Percentiles rank a stretch among this genome's conserved stretches.
phyloP scores from a whole-genome alignment of 176 grass and related monocot genomes.

The Stipa capillata region DNA sequence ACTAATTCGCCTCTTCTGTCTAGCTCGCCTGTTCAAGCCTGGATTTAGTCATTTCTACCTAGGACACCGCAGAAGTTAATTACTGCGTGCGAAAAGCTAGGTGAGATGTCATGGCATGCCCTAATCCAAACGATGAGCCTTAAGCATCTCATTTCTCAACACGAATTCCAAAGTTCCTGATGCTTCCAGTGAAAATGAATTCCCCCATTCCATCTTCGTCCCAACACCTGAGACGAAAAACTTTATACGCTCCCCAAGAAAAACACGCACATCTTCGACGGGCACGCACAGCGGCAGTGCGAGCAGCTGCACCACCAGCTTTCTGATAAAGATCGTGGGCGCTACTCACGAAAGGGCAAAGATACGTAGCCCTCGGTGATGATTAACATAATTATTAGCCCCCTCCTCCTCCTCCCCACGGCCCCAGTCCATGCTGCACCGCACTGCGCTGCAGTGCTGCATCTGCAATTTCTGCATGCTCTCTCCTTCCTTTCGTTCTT shows the following conservation, averaged over 20 bases:
- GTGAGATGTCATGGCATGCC: not conserved
- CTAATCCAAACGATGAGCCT: not conserved
- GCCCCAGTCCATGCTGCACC: slow-evolving; percentile 20
- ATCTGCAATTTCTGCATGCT: not conserved
- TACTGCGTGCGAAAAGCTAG: not conserved
- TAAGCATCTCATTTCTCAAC: not conserved
- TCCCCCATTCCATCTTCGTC: not conserved
- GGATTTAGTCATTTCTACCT: not conserved
- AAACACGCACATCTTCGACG: not conserved
- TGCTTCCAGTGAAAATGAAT: not conserved
- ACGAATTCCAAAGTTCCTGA: not conserved
- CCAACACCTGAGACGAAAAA: slow-evolving; percentile 20
- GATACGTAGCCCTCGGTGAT: slow-evolving; percentile 43
- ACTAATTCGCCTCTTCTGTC: not conserved
- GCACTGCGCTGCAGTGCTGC: not conserved
- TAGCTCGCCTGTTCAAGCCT: not conserved
- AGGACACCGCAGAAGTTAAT: not conserved
- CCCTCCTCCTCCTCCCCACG: no score
- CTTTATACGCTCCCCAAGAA: slow-evolving; percentile 15
- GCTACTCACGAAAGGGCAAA: slow-evolving; percentile 43
- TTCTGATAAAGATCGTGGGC: slow-evolving; percentile 41
- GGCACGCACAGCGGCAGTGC: not conserved
- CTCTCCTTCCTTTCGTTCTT: not conserved
- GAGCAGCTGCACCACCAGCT: not conserved
- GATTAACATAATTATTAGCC: slow-evolving; percentile 63